phyloP scores from a whole-genome alignment of 306 rosid species.

The Aeschynomene evenia region DNA sequence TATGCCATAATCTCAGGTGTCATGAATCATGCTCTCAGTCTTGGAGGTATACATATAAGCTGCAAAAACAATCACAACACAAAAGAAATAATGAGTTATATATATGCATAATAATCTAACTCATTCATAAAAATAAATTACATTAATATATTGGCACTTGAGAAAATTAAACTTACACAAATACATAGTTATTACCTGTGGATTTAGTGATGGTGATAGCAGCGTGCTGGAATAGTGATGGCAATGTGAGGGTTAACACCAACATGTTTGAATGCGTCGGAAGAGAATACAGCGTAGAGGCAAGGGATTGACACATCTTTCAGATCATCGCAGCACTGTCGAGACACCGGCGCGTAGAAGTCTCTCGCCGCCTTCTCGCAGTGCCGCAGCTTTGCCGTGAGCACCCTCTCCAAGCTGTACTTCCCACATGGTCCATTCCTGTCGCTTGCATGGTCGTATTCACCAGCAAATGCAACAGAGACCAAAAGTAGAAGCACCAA shows the following conservation, averaged over 20 bases:
- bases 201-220: not conserved
- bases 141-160: too few relatives aligned
- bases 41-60: not conserved
- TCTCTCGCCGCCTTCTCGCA: not conserved
- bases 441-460: not conserved
- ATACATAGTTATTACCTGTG: too few relatives aligned
- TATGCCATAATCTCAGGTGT: not conserved
- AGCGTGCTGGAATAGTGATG: not conserved
- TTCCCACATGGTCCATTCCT: not conserved
- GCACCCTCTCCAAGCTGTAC: not conserved
- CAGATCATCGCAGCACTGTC: not conserved
- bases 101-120: too few relatives aligned
- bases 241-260: constrained; percentile 8
- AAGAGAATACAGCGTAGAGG: not conserved
- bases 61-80: not conserved
- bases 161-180: too few relatives aligned
- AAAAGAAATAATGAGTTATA: too few relatives aligned
- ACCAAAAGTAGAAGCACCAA: not conserved
- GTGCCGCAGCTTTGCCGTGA: constrained; percentile 1
- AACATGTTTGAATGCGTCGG: not conserved
- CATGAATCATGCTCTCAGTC: not conserved
- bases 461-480: not conserved
- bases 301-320: not conserved
- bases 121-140: too few relatives aligned
- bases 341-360: not conserved